These are phyloP conservation scores for Xylariaceae sp. DNA, from an alignment of 2,329 filamentous ascomycete species.

Conservation along the genomic window DNA sequence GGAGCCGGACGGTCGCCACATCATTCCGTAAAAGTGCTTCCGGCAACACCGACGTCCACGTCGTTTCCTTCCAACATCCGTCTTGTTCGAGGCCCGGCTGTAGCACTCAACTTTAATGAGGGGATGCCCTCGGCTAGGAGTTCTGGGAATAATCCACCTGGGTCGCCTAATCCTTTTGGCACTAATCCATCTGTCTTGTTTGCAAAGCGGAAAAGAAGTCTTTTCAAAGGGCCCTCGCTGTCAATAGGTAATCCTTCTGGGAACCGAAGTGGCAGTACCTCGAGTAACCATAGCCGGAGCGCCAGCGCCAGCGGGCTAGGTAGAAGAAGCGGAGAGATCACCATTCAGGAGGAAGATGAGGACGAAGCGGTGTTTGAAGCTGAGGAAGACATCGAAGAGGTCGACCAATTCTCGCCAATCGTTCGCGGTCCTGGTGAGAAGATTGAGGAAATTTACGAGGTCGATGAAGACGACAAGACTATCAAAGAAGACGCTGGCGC, in stretches of 20 bases:
- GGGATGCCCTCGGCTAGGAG: constrained; percentile 43
- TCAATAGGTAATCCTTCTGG: constrained; percentile 42
- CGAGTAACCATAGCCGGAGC: constrained; percentile 44
- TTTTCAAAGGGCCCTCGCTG: constrained; percentile 77
- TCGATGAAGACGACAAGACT: constrained; percentile 7
- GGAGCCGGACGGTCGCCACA: constrained; percentile 71
- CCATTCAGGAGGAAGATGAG: constrained; percentile 65
- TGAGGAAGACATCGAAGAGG: constrained; percentile 28
- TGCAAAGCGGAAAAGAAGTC: constrained; percentile 72
- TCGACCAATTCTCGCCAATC: constrained; percentile 31
- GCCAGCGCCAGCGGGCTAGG: constrained; percentile 61
- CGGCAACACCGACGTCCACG: constrained; percentile 73
- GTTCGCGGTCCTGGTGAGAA: constrained; percentile 24
- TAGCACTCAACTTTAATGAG: constrained; percentile 55
- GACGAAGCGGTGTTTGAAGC: constrained; percentile 32
- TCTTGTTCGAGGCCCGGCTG: constrained; percentile 62
- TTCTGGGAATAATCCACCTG: constrained; percentile 36
- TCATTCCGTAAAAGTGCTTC: constrained; percentile 90
- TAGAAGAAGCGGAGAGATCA: constrained; percentile 67
- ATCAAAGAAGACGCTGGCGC: background rate
- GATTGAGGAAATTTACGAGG: constrained; percentile 30
- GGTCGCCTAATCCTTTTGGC: constrained; percentile 55
- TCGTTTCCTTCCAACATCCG: constrained; percentile 83
- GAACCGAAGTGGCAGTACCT: constrained; percentile 26
- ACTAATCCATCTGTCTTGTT: constrained; percentile 58